Evolutionary conservation across 2,329 filamentous ascomycete genomes (phyloP).

Genomic region (Fusarium proliferatum): DNA sequence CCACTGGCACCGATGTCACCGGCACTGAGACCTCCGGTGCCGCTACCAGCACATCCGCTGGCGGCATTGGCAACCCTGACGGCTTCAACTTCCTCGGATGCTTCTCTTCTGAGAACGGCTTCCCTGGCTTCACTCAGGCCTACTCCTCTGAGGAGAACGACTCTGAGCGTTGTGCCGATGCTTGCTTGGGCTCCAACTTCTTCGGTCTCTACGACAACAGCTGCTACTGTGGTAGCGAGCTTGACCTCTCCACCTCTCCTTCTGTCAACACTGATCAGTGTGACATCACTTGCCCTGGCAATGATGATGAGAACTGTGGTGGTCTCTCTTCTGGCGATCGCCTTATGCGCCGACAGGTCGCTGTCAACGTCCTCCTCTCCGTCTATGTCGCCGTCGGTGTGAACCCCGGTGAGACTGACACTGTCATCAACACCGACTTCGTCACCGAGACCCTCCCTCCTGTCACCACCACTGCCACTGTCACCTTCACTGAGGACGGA

Average conservation of each 20-base stretch:
- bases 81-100: conserved; percentile 46
- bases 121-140: conserved; percentile 41
- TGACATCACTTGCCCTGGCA: conserved; percentile 46
- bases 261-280: conserved; percentile 36
- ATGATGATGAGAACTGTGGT: conserved; percentile 42
- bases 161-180: conserved; percentile 35
- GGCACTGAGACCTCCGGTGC: background rate
- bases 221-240: conserved; percentile 46
- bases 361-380: conserved; percentile 40
- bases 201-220: conserved; percentile 42
- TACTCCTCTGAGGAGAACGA: conserved; percentile 28
- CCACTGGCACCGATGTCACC: conserved; percentile 1
- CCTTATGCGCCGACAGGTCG: conserved; percentile 37
- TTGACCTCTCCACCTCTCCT: conserved; percentile 20
- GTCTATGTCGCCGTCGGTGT: conserved; percentile 31
- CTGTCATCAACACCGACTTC: conserved; percentile 30
- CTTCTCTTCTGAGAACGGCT: conserved; percentile 41
- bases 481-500: conserved; percentile 45
- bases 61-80: conserved; percentile 10
- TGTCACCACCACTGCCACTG: conserved; percentile 40
- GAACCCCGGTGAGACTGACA: conserved; percentile 23
- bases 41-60: conserved; percentile 5
- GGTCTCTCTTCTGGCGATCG: conserved; percentile 26
- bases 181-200: conserved; percentile 41
- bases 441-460: conserved; percentile 44